A percentile compares a stretch with the other conserved stretches of the same genome.
These are phyloP conservation scores for Eutrema japonicum DNA, from an alignment of 345 rosid genomes.

Conservation along the genomic window DNA sequence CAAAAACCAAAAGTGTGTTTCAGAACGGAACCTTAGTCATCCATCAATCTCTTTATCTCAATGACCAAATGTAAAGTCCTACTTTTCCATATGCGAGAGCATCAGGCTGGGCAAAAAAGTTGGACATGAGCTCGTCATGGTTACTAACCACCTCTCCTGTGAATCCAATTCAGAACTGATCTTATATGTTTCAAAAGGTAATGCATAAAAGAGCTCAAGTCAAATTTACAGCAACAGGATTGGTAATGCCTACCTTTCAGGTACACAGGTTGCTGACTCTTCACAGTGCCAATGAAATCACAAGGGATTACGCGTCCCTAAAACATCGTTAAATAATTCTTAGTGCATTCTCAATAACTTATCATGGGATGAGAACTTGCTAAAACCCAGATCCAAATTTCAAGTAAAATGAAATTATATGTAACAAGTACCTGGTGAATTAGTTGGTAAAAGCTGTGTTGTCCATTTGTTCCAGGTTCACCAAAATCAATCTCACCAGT, in stretches of 20 bases:
- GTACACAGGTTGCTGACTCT: conserved; percentile 95
- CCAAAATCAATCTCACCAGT: conserved; percentile 98
- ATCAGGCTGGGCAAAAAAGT: conserved; percentile 99
- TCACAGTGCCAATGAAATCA: conserved; percentile 84
- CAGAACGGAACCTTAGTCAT: conserved; percentile 16
- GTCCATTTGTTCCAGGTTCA: conserved; percentile 98
- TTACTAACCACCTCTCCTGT: conserved; percentile 90
- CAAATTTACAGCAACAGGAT: not conserved
- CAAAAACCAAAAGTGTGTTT: conserved; percentile 30
- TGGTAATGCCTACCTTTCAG: conserved; percentile 60
- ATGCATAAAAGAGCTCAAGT: not conserved
- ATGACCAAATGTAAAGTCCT: conserved; percentile 33
- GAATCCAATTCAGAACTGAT: conserved; percentile 25
- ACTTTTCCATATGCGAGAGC: conserved; percentile 99
- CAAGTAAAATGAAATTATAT: not conserved
- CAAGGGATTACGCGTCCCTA: conserved; percentile 97
- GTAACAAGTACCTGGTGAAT: conserved; percentile 80
- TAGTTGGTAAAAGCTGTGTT: conserved; percentile 98
- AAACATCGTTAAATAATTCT: conserved; percentile 11
- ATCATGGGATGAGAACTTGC: not conserved
- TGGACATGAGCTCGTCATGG: conserved; percentile 99
- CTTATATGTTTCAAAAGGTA: not conserved
- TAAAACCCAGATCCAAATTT: conserved; percentile 7
- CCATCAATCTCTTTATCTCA: conserved; percentile 8
- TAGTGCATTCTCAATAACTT: conserved; percentile 1